Evolutionary conservation across 768 basidiomycete species (phyloP).

Genomic region (Lactarius evosmus): DNA sequence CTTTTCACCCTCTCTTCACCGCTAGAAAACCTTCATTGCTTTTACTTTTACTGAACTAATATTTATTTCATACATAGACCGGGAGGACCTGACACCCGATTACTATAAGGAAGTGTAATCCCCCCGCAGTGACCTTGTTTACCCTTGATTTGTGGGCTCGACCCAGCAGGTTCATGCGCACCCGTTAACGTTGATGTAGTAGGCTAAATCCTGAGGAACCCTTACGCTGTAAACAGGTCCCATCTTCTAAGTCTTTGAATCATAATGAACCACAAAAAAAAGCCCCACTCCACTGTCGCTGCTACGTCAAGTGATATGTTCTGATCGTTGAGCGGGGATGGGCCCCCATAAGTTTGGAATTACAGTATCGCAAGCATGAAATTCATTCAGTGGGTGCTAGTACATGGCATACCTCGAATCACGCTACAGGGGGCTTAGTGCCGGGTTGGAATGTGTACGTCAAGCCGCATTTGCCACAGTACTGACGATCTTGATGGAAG

Average conservation of each 20-base stretch:
- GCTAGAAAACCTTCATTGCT: neutral
- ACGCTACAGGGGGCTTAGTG: slow-evolving; percentile 71
- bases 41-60: slow-evolving; percentile 4
- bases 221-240: neutral
- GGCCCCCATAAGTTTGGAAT: neutral
- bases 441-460: slow-evolving; percentile 84
- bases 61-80: slow-evolving; percentile 6
- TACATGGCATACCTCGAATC: slow-evolving; percentile 30
- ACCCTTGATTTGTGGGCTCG: neutral
- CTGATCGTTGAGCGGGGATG: too few relatives aligned
- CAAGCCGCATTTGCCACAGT: slow-evolving; percentile 93
- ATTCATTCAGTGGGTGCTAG: slow-evolving; percentile 3
- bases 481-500: slow-evolving; percentile 97
- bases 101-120: slow-evolving; percentile 9
- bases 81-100: slow-evolving; percentile 4
- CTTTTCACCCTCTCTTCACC: neutral
- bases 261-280: neutral
- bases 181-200: neutral
- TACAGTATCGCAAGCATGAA: neutral
- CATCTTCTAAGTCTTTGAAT: too few relatives aligned
- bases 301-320: too few relatives aligned
- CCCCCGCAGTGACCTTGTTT: neutral
- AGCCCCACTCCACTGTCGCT: neutral
- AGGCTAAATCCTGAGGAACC: neutral
- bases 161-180: too few relatives aligned